A percentile compares a stretch with the other conserved stretches of the same genome.
These are phyloP conservation scores for Tephrocybe sp. DNA, from an alignment of 768 basidiomycete genomes.

Conservation along the genomic window DNA sequence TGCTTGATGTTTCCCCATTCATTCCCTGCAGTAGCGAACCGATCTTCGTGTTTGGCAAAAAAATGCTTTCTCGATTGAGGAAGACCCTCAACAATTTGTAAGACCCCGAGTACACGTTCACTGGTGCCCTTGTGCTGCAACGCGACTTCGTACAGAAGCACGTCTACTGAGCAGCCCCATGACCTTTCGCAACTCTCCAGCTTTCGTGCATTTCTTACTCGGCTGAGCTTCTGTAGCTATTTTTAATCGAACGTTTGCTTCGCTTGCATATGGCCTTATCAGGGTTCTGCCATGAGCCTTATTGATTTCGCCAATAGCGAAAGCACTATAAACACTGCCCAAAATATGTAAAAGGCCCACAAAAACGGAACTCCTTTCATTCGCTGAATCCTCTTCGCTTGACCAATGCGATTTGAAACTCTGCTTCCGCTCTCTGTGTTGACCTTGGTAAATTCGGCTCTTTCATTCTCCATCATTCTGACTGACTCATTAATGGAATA, in stretches of 20 bases:
- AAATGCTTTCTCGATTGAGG: no score
- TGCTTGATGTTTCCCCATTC: no score
- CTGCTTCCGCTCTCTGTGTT: neutral
- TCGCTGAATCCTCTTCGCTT: neutral
- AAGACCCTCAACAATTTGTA: no score
- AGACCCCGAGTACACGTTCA: no score
- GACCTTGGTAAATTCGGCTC: neutral
- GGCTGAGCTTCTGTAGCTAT: neutral
- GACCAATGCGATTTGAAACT: neutral
- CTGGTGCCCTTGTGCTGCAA: no score
- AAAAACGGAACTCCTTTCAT: neutral
- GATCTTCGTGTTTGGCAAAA: no score
- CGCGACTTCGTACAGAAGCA: neutral
- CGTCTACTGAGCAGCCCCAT: neutral
- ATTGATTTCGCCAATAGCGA: neutral
- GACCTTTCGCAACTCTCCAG: neutral
- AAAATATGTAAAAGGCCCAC: neutral
- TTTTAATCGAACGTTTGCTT: constrained; percentile 2
- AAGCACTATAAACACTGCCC: no score
- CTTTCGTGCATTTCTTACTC: neutral
- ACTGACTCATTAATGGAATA: neutral
- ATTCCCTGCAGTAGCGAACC: no score
- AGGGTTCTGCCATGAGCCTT: no score
- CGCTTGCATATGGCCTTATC: constrained; percentile 6
- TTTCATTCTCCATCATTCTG: neutral